A percentile compares a stretch with the other conserved stretches of the same genome.
Evolutionary conservation across 805 yeast species (phyloP).

Genomic region (Wickerhamiella occidentalis): DNA sequence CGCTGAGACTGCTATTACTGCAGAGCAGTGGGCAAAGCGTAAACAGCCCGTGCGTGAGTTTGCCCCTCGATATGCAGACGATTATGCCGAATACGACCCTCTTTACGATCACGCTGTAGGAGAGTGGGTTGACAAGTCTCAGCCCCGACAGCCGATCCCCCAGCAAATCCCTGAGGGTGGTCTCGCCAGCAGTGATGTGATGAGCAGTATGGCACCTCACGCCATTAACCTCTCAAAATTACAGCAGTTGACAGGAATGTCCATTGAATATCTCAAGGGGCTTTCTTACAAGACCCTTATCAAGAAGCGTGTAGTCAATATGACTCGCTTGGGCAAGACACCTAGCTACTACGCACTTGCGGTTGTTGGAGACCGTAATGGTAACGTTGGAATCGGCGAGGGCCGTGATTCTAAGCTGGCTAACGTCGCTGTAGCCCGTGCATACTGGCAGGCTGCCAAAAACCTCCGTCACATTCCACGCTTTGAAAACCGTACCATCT

Average conservation of each 20-base stretch:
- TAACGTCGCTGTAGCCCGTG: slow-evolving; percentile 63
- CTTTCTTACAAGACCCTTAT: slow-evolving; percentile 24
- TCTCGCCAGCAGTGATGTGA: slow-evolving; percentile 25
- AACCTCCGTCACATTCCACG: slow-evolving; percentile 72
- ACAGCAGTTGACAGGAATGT: slow-evolving; percentile 26
- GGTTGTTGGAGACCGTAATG: slow-evolving; percentile 84
- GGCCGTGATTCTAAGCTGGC: slow-evolving; percentile 77
- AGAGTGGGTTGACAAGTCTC: slow-evolving; percentile 36
- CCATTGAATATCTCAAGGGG: slow-evolving; percentile 20
- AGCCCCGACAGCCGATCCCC: slow-evolving; percentile 49
- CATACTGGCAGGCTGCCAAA: slow-evolving; percentile 89
- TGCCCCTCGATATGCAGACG: slow-evolving; percentile 61
- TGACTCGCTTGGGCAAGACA: slow-evolving; percentile 44
- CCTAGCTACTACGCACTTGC: slow-evolving; percentile 71
- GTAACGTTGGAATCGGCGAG: slow-evolving; percentile 90
- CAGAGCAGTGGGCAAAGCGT: slow-evolving; percentile 42
- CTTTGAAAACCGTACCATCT: slow-evolving; percentile 81
- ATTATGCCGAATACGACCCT: slow-evolving; percentile 57
- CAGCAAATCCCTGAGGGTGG: slow-evolving; percentile 41
- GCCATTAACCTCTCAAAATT: slow-evolving; percentile 26
- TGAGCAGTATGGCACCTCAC: slow-evolving; percentile 22
- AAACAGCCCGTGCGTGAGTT: slow-evolving; percentile 39
- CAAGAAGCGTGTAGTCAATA: slow-evolving; percentile 68
- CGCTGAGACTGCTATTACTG: slow-evolving; percentile 65
- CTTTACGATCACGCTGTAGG: slow-evolving; percentile 55